A percentile compares a stretch with the other conserved stretches of the same genome.
These are phyloP conservation scores for Russula ochroleuca DNA, from an alignment of 768 basidiomycete genomes.

Conservation along the genomic window DNA sequence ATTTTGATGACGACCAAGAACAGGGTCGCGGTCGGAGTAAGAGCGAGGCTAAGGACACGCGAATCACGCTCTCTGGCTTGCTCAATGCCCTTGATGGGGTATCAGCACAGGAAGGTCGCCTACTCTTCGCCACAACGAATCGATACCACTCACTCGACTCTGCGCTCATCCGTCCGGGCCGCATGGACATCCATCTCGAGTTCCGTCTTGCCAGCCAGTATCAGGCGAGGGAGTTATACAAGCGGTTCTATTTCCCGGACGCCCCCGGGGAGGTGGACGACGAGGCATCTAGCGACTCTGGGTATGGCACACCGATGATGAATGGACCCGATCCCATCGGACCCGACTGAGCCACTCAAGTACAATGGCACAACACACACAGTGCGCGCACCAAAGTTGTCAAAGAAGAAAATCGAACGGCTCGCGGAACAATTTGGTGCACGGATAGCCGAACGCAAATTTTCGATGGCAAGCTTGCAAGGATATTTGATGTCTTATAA, in stretches of 20 bases:
- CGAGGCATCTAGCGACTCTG: slow-evolving; percentile 26
- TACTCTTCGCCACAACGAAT: slow-evolving; percentile 77
- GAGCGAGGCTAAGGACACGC: slow-evolving; percentile 21
- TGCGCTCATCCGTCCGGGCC: slow-evolving; percentile 71
- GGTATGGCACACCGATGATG: slow-evolving; percentile 23
- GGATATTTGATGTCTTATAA: slow-evolving; percentile 71
- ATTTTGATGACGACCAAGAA: slow-evolving; percentile 11
- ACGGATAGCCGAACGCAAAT: slow-evolving; percentile 45
- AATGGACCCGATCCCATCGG: background rate
- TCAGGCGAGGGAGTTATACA: slow-evolving; percentile 64
- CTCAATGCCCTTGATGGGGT: slow-evolving; percentile 76
- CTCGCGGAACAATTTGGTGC: slow-evolving; percentile 57
- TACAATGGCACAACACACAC: slow-evolving; percentile 18
- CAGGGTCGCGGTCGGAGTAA: background rate
- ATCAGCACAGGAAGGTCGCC: slow-evolving; percentile 75
- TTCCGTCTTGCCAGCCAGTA: slow-evolving; percentile 68
- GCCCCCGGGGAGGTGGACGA: slow-evolving; percentile 30
- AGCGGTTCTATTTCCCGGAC: slow-evolving; percentile 58
- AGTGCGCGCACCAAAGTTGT: slow-evolving; percentile 38
- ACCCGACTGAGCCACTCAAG: background rate
- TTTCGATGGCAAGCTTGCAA: slow-evolving; percentile 44
- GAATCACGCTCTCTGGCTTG: slow-evolving; percentile 66
- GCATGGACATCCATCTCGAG: slow-evolving; percentile 76
- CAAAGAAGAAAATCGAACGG: slow-evolving; percentile 36
- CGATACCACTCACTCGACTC: slow-evolving; percentile 64